phyloP scores from a whole-genome alignment of 2,329 filamentous ascomycete genomes.

The Rutstroemia sp. region DNA sequence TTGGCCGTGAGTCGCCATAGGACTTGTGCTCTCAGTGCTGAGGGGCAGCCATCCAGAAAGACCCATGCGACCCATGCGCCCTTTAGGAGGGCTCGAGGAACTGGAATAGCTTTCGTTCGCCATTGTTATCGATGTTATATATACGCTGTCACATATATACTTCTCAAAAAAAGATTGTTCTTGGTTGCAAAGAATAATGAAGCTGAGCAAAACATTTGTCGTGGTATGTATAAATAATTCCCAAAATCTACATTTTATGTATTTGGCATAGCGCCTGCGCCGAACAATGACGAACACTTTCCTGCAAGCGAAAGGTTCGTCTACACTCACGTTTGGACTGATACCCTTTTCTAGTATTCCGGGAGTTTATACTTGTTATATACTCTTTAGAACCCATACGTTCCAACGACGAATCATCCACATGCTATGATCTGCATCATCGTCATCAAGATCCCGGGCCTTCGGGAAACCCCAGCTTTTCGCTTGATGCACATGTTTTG shows the following conservation, averaged over 20 bases:
- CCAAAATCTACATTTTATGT: neutral
- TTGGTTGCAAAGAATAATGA: neutral
- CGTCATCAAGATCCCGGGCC: too few relatives aligned
- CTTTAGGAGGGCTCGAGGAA: constrained; percentile 1
- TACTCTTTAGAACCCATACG: too few relatives aligned
- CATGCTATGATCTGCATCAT: too few relatives aligned
- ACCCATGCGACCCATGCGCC: neutral
- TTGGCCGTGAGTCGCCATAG: constrained; percentile 27
- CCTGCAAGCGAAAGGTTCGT: neutral
- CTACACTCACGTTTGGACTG: too few relatives aligned
- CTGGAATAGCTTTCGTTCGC: neutral
- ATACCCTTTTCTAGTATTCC: too few relatives aligned
- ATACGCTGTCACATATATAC: neutral
- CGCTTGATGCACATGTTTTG: too few relatives aligned
- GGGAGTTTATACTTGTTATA: too few relatives aligned
- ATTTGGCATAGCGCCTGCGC: too few relatives aligned
- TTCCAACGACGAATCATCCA: too few relatives aligned
- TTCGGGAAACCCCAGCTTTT: too few relatives aligned
- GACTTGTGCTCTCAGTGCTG: constrained; percentile 22
- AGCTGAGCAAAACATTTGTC: neutral
- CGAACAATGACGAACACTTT: too few relatives aligned
- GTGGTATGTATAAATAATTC: neutral
- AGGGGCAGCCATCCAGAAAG: constrained; percentile 24
- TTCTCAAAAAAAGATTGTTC: neutral
- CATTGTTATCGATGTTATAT: neutral